phyloP scores from a whole-genome alignment of 164 flowering plant species.

The Buxus sempervirens region DNA sequence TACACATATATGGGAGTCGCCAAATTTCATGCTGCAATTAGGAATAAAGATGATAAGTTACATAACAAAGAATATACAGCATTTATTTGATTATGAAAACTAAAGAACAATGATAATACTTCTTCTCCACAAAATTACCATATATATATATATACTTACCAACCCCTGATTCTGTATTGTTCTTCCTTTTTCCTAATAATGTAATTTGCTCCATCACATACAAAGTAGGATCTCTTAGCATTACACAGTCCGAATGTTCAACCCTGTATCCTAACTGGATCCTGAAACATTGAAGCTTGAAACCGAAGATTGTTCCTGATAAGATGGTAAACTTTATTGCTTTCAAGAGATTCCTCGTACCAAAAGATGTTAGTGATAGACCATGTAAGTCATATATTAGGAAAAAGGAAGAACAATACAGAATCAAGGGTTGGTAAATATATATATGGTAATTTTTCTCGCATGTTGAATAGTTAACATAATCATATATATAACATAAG shows the following conservation, averaged over 20 bases:
- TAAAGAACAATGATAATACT: background rate
- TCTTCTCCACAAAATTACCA: no score
- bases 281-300: background rate
- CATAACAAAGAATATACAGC: background rate
- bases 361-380: background rate
- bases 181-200: background rate
- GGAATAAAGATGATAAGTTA: background rate
- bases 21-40: background rate
- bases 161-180: background rate
- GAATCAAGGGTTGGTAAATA: no score
- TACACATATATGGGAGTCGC: no score
- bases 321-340: background rate
- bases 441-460: background rate
- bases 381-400: background rate
- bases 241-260: no score
- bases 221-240: background rate
- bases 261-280: background rate
- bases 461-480: background rate
- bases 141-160: no score
- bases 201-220: no score
- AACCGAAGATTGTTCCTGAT: background rate
- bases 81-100: background rate
- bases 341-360: background rate
- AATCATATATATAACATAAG: background rate
- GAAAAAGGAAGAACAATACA: background rate